phyloP scores from a whole-genome alignment of 345 rosid species.

The Mallotus nudiflorus region DNA sequence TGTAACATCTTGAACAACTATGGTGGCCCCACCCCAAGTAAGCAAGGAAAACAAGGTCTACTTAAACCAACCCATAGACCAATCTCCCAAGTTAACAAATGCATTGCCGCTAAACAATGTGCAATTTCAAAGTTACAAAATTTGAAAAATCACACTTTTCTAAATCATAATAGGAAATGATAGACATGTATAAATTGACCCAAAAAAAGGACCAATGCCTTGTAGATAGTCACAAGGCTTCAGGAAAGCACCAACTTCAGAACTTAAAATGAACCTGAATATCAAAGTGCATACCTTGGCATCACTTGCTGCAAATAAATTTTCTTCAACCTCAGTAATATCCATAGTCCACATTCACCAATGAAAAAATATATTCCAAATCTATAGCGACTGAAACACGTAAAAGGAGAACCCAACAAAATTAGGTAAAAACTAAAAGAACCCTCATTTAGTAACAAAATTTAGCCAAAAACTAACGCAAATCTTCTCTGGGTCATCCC shows the following conservation, averaged over 20 bases:
- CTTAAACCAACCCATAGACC: background rate
- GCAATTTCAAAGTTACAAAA: background rate
- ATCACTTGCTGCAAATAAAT: constrained; percentile 83
- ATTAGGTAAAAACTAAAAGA: constrained; percentile 16
- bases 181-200: background rate
- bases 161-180: background rate
- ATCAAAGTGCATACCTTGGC: constrained; percentile 69
- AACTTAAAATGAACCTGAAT: background rate
- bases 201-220: no score
- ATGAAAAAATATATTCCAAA: constrained; percentile 25
- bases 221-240: background rate
- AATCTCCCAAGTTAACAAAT: background rate
- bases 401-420: constrained; percentile 14
- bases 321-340: constrained; percentile 82
- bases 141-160: background rate
- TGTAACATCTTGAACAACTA: background rate
- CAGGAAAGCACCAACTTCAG: constrained; percentile 4
- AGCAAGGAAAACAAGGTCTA: background rate
- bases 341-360: constrained; percentile 66
- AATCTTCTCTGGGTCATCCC: background rate
- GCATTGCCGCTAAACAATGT: background rate
- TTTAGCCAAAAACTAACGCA: constrained; percentile 1
- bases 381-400: constrained; percentile 44
- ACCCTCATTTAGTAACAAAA: background rate
- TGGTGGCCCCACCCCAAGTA: background rate